Conservation (phyloP, 768 basidiomycete species). For the Panaeolus cyanescens region DNA sequence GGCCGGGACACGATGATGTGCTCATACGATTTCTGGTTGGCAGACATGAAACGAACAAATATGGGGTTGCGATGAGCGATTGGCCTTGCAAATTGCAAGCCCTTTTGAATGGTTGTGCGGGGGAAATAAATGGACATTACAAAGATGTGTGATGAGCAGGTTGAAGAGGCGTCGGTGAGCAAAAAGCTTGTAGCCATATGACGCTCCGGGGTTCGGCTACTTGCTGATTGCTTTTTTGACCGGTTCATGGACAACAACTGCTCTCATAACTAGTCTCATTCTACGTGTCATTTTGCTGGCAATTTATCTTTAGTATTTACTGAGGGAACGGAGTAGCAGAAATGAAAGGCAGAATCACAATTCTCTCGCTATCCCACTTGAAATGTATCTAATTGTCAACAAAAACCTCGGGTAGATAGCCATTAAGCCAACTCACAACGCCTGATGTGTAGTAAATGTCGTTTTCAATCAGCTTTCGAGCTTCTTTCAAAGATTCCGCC, state of each 20-base stretch:
- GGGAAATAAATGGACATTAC: slow-evolving; percentile 21
- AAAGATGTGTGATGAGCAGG: background rate
- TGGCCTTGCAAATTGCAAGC: slow-evolving; percentile 10
- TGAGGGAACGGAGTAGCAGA: slow-evolving; percentile 14
- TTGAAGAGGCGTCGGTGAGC: background rate
- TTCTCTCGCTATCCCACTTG: slow-evolving; percentile 62
- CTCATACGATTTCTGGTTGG: slow-evolving; percentile 46
- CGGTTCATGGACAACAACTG: background rate
- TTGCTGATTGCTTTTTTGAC: background rate
- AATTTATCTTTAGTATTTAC: slow-evolving; percentile 1
- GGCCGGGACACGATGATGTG: slow-evolving; percentile 72
- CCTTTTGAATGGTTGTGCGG: slow-evolving; percentile 14
- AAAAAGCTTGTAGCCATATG: background rate
- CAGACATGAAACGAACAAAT: slow-evolving; percentile 51
- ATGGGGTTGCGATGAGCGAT: slow-evolving; percentile 4
- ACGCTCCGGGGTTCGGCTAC: slow-evolving; percentile 8
- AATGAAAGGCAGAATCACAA: slow-evolving; percentile 45
- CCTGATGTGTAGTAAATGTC: slow-evolving; percentile 43
- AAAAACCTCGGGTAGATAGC: background rate
- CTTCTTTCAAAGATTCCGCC: slow-evolving; percentile 50
- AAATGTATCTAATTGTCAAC: slow-evolving; percentile 3
- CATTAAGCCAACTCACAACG: slow-evolving; percentile 26
- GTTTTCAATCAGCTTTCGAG: slow-evolving; percentile 35
- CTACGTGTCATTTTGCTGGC: background rate
- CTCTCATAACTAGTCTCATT: background rate